Evolutionary conservation across 192 early-diverging fungal species (phyloP), one percentile per base, ranked within the genome.

Genomic region (Radiomyces spectabilis): DNA sequence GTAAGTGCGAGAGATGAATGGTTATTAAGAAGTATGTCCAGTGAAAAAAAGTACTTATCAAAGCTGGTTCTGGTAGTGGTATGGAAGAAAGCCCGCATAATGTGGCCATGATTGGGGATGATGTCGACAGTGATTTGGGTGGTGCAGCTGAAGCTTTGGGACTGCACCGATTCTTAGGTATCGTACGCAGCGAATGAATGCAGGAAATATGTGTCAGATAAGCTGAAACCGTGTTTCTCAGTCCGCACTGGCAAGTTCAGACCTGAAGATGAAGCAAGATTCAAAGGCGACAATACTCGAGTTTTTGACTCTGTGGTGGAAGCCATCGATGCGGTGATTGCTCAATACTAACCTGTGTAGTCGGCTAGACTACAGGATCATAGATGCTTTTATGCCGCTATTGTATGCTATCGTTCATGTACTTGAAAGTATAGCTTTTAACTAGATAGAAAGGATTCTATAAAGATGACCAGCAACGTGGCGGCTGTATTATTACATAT

Each of bases 51-150:
- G 24, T 42, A 42, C 41, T 21, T 8, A 1, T 32, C 34, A 34
- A 49, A 4, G 1, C 24, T n/a, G 19, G 15, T 15, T 47, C 8
- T 46, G 44, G 18, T 15, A 61, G 51, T n/a, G 57, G 43, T 6
- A 33, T 76, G 57, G 45, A 72, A 5, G 62, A 54, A 15, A 24
- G 45, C 16, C 77, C 85, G 0, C 53, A 66, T 27, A 51, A 73
- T 3, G 88, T 86, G 31, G 85, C 84, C 1, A 92, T 93, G 82
- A 80, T 95, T 49, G 93, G 93, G 32, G 93, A 95, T 61, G 89
- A 93, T 33, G 84, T 93, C 5, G 61, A 75, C 6, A 85, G 85
- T 29, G 93, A 95, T 64, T 74, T 93, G 3, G 87, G 85, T 18
- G 87, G 79, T 21, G 87, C 85, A 3, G 93, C 91, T 3, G 74